Percentiles rank a stretch among this genome's conserved stretches.
phyloP scores from a whole-genome alignment of 192 early-diverging fungal genomes.

The Coemansia sp. region DNA sequence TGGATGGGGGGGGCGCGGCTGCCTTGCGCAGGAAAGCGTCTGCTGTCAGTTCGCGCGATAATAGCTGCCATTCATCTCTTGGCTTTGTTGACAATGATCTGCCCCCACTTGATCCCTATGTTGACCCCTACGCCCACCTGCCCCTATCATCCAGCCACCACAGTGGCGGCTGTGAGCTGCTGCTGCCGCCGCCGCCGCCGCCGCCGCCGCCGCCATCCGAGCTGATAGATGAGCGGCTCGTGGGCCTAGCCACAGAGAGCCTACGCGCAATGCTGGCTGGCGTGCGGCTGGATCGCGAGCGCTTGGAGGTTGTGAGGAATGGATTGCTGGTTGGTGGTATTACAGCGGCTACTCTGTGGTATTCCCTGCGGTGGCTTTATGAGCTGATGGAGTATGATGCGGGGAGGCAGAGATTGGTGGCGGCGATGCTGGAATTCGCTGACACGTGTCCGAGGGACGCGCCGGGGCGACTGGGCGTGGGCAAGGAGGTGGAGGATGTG shows the following conservation, averaged over 20 bases:
- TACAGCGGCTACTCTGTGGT: slow-evolving; percentile 39
- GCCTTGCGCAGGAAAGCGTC: not conserved
- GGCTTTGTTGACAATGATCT: slow-evolving; percentile 11
- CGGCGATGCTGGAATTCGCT: slow-evolving; percentile 20
- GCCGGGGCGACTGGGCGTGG: not conserved
- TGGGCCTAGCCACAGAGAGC: slow-evolving; percentile 6
- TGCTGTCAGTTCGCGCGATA: not conserved
- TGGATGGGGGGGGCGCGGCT: too few relatives aligned
- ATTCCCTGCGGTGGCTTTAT: slow-evolving; percentile 27
- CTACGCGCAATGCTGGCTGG: slow-evolving; percentile 17
- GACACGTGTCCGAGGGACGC: slow-evolving; percentile 35
- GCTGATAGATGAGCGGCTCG: slow-evolving; percentile 18
- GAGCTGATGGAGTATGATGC: slow-evolving; percentile 34
- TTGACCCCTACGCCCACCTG: slow-evolving; percentile 32
- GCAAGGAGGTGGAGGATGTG: not conserved
- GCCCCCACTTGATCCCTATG: slow-evolving; percentile 16
- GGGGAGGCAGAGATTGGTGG: slow-evolving; percentile 29
- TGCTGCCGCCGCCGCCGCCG: too few relatives aligned
- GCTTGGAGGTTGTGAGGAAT: slow-evolving; percentile 27
- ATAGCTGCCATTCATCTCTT: not conserved
- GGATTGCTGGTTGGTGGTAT: slow-evolving; percentile 17
- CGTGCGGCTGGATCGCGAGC: slow-evolving; percentile 32
- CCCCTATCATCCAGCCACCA: too few relatives aligned
- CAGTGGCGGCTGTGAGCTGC: too few relatives aligned
- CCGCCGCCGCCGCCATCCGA: too few relatives aligned